These are phyloP conservation scores for Athelia sp. DNA, from an alignment of 1,284 basidiomycete species.

Conservation along the genomic window DNA sequence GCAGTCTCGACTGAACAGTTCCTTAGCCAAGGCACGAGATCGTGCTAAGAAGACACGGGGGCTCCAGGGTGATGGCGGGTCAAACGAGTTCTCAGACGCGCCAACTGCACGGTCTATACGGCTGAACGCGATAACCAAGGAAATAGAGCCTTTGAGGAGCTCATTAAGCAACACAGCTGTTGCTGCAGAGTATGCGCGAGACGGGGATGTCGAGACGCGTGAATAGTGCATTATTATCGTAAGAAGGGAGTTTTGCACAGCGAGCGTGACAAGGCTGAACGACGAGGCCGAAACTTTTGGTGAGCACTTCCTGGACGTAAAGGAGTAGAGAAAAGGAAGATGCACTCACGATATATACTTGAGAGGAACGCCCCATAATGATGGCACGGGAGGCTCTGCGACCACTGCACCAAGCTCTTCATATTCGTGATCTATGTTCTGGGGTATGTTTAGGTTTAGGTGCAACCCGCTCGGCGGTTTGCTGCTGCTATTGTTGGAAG, in stretches of 20 bases:
- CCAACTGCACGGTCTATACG: conserved; percentile 36
- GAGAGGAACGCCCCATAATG: background rate
- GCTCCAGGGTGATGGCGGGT: conserved; percentile 18
- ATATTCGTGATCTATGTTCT: background rate
- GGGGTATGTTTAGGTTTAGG: background rate
- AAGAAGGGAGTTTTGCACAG: conserved; percentile 87
- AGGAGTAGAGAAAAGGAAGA: no score
- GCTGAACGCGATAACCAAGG: conserved; percentile 60
- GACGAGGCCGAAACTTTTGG: no score
- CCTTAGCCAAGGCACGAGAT: conserved; percentile 36
- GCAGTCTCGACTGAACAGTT: conserved; percentile 63
- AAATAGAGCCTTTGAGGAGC: conserved; percentile 87
- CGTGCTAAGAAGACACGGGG: conserved; percentile 32
- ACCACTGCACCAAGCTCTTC: background rate
- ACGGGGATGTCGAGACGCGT: conserved; percentile 75
- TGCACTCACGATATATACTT: background rate
- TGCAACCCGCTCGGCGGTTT: background rate
- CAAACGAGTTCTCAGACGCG: conserved; percentile 17
- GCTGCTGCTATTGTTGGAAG: no score
- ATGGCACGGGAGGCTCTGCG: background rate
- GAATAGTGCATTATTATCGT: conserved; percentile 96
- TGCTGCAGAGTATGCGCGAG: conserved; percentile 81
- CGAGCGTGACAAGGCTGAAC: conserved; percentile 82
- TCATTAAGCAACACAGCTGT: conserved; percentile 92
- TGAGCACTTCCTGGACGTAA: no score